Conservation (phyloP, 1,284 basidiomycete species). For the Ustilago hordei region DNA sequence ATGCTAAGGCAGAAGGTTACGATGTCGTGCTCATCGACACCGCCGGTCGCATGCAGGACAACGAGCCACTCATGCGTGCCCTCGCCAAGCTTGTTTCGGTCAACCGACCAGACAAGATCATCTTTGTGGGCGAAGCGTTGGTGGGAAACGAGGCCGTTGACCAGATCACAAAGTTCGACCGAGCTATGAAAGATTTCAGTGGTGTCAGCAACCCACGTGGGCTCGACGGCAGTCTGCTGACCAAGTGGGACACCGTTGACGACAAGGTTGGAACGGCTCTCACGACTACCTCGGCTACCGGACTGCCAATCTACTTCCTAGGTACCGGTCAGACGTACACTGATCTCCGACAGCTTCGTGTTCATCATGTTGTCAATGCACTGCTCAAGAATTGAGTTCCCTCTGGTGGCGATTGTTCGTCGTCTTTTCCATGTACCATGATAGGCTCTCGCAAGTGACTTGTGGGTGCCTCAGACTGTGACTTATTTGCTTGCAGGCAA, state of each 20-base stretch:
- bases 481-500: background rate
- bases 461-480: background rate
- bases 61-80: slow-evolving; percentile 69
- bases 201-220: slow-evolving; percentile 65
- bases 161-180: slow-evolving; percentile 67
- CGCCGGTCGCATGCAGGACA: slow-evolving; percentile 69
- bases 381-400: slow-evolving; percentile 61
- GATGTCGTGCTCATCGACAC: slow-evolving; percentile 69
- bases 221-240: slow-evolving; percentile 67
- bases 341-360: slow-evolving; percentile 66
- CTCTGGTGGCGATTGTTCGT: background rate
- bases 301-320: slow-evolving; percentile 67
- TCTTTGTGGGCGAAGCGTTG: slow-evolving; percentile 69
- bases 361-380: slow-evolving; percentile 67
- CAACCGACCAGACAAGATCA: slow-evolving; percentile 68
- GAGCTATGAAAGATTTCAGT: slow-evolving; percentile 67
- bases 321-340: slow-evolving; percentile 69
- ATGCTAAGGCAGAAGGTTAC: slow-evolving; percentile 61
- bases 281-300: slow-evolving; percentile 65
- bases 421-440: slow-evolving; percentile 14
- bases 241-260: slow-evolving; percentile 69
- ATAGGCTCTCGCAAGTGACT: background rate
- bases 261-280: slow-evolving; percentile 69
- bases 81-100: slow-evolving; percentile 67
- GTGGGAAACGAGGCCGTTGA: slow-evolving; percentile 69